Evolutionary conservation across 371 early-diverging fungal species (phyloP), one percentile per base, ranked within the genome.

Genomic region (Mucor piriformis): DNA sequence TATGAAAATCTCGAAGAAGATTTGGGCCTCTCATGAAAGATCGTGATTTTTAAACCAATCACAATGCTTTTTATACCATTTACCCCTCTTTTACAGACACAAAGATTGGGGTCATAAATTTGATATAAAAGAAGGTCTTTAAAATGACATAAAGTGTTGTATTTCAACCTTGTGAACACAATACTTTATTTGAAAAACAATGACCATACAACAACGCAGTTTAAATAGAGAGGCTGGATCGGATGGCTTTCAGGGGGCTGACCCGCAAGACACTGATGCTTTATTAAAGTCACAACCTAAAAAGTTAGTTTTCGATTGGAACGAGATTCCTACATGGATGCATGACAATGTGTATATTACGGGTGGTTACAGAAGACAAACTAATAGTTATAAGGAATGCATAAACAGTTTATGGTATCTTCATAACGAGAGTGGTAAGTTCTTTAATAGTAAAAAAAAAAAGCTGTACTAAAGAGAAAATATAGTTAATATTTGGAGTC

Each of bases 341-440:
- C 83, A 82, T 25, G 92, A 91, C 67, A 92, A 70, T 47, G 63
- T 59, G 0, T 81, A 71, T 58, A 92, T 93, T 61, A 78, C 74
- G 33, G 74, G 69, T 25, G 94, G 93, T 12, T 97, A 97, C 75
- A 83, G 96, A 48, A 79, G 82, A 16, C 90, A 90, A 52, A 85
- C 85, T 15, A 76, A 84, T 59, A 92, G 90, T 25, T 93, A 89
- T 61, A 25, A 12, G 2, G 84, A 82, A 37, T 97, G 96, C 61
- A 33, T 88, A 7, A 70, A 79, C 37, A 91, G 92, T n/a, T 67
- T 92, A 59, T 75, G 85, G 24, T 95, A 90, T 74, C 58, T 92
- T 24, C 96, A 96, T 74, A 97, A 96, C 73, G 96, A 97, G 70
- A 88, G 84, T 47, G 90, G 90, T 78, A 80, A 37, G 49, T 46